These are phyloP conservation scores for Triadica sebifera DNA, from an alignment of 345 rosid species.

Conservation along the genomic window DNA sequence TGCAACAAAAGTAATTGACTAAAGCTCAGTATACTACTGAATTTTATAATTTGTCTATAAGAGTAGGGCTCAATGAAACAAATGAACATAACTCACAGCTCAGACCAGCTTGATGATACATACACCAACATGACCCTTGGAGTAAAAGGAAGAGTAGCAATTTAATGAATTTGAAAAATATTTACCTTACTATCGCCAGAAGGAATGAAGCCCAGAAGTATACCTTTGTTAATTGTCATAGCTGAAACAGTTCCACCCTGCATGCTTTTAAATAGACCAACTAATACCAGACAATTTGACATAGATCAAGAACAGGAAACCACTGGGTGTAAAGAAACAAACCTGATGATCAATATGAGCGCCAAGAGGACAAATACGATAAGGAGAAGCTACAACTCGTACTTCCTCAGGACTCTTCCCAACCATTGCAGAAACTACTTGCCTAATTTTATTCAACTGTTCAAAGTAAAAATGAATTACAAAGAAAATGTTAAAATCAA, in stretches of 20 bases:
- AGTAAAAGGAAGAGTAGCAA: neutral
- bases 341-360: slow-evolving; percentile 99
- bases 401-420: slow-evolving; percentile 55
- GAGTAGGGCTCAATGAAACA: neutral
- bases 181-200: slow-evolving; percentile 61
- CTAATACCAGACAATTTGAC: neutral
- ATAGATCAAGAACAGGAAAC: neutral
- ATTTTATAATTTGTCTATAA: neutral
- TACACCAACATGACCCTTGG: neutral
- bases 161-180: neutral
- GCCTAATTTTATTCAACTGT: slow-evolving; percentile 48
- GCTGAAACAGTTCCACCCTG: slow-evolving; percentile 93
- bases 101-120: neutral
- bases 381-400: slow-evolving; percentile 75
- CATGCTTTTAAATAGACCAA: neutral
- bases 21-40: neutral
- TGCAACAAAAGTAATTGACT: neutral
- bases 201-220: slow-evolving; percentile 82
- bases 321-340: neutral
- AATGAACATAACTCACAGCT: neutral
- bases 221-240: slow-evolving; percentile 84
- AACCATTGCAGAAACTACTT: slow-evolving; percentile 52
- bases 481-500: no score
- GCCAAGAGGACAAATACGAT: slow-evolving; percentile 92
- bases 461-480: neutral